Percentiles rank a stretch among this genome's conserved stretches.
These are phyloP conservation scores for Naganishia onofrii DNA, from an alignment of 768 basidiomycete species.

Conservation along the genomic window DNA sequence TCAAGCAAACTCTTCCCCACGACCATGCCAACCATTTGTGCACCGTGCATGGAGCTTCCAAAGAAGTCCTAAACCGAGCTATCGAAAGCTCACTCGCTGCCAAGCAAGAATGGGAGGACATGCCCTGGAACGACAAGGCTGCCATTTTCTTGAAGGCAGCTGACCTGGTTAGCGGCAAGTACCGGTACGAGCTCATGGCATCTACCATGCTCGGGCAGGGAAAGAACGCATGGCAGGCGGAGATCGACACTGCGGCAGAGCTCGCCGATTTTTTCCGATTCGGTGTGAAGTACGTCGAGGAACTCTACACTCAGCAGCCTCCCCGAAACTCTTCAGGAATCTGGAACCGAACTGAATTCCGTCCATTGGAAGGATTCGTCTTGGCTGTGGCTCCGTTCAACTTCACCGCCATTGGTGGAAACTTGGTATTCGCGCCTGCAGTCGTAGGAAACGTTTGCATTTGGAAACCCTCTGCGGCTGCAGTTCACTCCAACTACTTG, in stretches of 20 bases:
- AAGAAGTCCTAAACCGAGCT: conserved; percentile 68
- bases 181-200: conserved; percentile 89
- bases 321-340: conserved; percentile 75
- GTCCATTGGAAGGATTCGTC: conserved; percentile 96
- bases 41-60: conserved; percentile 82
- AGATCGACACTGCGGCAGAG: conserved; percentile 99
- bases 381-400: conserved; percentile 98
- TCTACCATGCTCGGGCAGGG: conserved; percentile 98
- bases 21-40: conserved; percentile 79
- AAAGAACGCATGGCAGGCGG: conserved; percentile 99
- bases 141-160: conserved; percentile 98
- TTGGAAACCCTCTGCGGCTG: conserved; percentile 97
- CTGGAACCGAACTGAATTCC: conserved; percentile 98
- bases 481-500: conserved; percentile 92
- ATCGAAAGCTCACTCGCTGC: conserved; percentile 85
- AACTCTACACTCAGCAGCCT: conserved; percentile 88
- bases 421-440: conserved; percentile 77
- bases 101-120: conserved; percentile 81
- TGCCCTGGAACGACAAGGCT: conserved; percentile 96
- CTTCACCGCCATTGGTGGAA: conserved; percentile 90
- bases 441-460: conserved; percentile 90
- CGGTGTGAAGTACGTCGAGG: conserved; percentile 77
- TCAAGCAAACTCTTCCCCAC: conserved; percentile 78
- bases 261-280: conserved; percentile 92
- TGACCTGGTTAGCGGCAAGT: conserved; percentile 91